Percentiles rank a stretch among this genome's conserved stretches.
Conservation (phyloP, 139 green algal genomes). For the Chlamydomonas sp. region DNA sequence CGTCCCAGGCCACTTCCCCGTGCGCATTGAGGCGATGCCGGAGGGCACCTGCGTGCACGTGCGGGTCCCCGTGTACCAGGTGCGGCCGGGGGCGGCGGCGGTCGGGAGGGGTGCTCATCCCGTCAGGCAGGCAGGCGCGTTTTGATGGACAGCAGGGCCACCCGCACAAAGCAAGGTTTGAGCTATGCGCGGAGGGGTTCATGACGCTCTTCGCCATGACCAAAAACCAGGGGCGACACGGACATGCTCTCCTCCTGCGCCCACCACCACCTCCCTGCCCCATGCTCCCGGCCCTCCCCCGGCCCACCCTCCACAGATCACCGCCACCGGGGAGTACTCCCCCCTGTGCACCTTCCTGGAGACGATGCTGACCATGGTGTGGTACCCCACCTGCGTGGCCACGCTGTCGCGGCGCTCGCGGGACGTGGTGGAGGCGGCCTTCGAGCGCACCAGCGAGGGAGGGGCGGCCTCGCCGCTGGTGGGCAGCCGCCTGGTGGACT, state of each 20-base stretch:
- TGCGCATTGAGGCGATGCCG: conserved; percentile 86
- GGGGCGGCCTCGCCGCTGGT: conserved; percentile 69
- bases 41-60: conserved; percentile 83
- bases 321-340: conserved; percentile 73
- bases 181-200: too few species aligned
- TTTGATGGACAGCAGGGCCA: not conserved
- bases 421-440: conserved; percentile 82
- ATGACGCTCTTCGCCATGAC: not conserved
- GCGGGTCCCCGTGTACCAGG: conserved; percentile 87
- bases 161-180: too few species aligned
- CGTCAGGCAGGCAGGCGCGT: not conserved
- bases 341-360: conserved; percentile 91
- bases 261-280: not conserved
- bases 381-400: conserved; percentile 91
- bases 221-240: not conserved
- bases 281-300: not conserved
- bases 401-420: conserved; percentile 80
- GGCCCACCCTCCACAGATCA: conserved; percentile 67
- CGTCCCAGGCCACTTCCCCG: conserved; percentile 84
- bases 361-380: conserved; percentile 87
- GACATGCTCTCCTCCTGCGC: not conserved
- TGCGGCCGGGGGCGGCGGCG: not conserved
- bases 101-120: not conserved
- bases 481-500: conserved; percentile 64
- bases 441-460: conserved; percentile 76